Base-by-base conservation (phyloP, 495 filamentous ascomycete species). In the Aspergillus sclerotiicarbonarius region DNA sequence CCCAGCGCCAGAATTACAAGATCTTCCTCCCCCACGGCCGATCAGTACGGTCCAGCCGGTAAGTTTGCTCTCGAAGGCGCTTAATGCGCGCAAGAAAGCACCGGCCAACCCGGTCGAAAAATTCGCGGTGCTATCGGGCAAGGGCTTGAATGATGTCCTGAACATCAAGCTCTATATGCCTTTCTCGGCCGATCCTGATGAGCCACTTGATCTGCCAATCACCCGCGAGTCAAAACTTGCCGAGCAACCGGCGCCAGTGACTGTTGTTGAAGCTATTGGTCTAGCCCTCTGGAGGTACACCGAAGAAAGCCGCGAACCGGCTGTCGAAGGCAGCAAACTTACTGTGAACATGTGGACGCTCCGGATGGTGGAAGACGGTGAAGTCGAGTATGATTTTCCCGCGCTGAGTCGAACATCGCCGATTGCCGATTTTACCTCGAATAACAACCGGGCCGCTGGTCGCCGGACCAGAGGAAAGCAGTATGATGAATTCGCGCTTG, bases 371-470 rank as follows among this genome's bases (percentile, higher is more conserved):
- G 94, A 99, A 62, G 90, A 92, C 64, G 92, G 90, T 8, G 94
- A 99, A 65, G 89, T 97, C 4, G 94, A 99, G 62, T 91, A 90
- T 63, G 94, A 99, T 67, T 98, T 99, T 62, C 92, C 92, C 5
- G 84, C 94, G 0, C 76, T 98, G 8, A 85, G 86, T 54, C 82
- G 94, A 43, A 91, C 84, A 25, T 87, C 89, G 61, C 83, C 87
- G 0, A 85, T 98, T 33, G 83, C 81, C 0, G 86, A 95, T 41
- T 98, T 96, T 60, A 92, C 91, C 0, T 94, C 92, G 7, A 92
- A 91, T 53, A 96, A 92, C 59, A 96, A 91, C 67, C 84, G 80
- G 29, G 80, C 81, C 31, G 82, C 68, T 58, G 78, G 81, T 57
- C 81, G 85, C 32, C 78, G 92, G 33, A 84, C 90, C 53, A 82